Conservation (phyloP, 164 flowering plant species). For the Aristolochia fimbriata region DNA sequence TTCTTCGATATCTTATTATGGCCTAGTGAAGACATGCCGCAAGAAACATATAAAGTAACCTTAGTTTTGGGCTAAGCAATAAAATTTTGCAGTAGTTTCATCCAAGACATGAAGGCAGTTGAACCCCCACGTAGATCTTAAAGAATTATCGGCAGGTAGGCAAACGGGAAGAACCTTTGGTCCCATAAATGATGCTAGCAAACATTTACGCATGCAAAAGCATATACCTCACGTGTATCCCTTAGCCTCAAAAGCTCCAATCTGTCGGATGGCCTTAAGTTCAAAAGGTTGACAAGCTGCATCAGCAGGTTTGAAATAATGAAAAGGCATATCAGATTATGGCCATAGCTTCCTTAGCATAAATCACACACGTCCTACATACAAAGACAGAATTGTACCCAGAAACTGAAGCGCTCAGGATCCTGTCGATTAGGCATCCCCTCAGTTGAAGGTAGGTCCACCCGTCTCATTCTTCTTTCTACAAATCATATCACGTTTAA, state of each 20-base stretch:
- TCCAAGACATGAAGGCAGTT: no score
- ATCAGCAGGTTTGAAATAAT: not conserved
- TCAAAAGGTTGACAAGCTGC: constrained; percentile 67
- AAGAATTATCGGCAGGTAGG: no score
- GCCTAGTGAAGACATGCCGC: no score
- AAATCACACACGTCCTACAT: not conserved
- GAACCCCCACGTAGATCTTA: no score
- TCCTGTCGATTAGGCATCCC: constrained; percentile 64
- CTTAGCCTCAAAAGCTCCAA: constrained; percentile 67
- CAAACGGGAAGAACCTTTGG: no score
- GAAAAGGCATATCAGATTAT: no score
- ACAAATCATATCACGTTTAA: constrained; percentile 3
- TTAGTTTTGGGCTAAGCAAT: no score
- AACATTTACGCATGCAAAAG: not conserved
- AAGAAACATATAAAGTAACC: no score
- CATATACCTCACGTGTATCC: constrained; percentile 69
- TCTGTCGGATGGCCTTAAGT: constrained; percentile 62
- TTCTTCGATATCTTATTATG: no score
- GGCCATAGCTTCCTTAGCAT: no score
- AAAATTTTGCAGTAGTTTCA: no score
- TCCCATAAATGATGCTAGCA: no score
- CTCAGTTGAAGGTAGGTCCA: constrained; percentile 50
- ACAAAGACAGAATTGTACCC: constrained; percentile 41
- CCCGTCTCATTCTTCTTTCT: constrained; percentile 55
- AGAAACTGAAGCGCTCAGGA: constrained; percentile 91